phyloP scores from a whole-genome alignment of 805 yeast genomes.

The Metschnikowia gelsemii region DNA sequence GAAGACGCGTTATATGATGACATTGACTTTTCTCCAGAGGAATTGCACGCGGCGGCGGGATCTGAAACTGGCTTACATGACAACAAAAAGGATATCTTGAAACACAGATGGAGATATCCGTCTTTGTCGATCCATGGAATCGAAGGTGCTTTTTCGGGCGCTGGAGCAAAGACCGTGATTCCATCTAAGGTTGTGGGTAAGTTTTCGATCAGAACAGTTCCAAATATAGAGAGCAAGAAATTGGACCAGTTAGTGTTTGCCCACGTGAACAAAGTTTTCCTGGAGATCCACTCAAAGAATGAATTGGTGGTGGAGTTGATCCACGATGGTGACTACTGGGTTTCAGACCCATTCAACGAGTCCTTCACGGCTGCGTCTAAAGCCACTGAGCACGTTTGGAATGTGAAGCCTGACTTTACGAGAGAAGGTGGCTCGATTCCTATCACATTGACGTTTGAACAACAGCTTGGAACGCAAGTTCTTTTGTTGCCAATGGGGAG shows the following conservation, averaged over 20 bases:
- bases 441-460: conserved; percentile 90
- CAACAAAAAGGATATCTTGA: conserved; percentile 79
- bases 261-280: conserved; percentile 66
- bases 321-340: conserved; percentile 97
- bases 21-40: conserved; percentile 82
- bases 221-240: conserved; percentile 79
- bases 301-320: conserved; percentile 66
- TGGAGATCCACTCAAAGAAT: conserved; percentile 74
- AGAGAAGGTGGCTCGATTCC: conserved; percentile 99
- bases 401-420: conserved; percentile 92
- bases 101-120: conserved; percentile 99
- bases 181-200: conserved; percentile 94
- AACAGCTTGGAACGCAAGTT: conserved; percentile 80
- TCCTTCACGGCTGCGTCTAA: conserved; percentile 90
- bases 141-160: conserved; percentile 93
- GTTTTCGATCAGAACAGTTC: conserved; percentile 96
- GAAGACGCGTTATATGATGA: conserved; percentile 79
- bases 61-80: conserved; percentile 78
- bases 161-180: conserved; percentile 97
- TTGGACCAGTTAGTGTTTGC: conserved; percentile 75
- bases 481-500: conserved; percentile 95
- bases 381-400: conserved; percentile 95
- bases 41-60: conserved; percentile 85
- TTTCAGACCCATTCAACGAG: conserved; percentile 88
- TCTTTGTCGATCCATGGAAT: conserved; percentile 94